Evolutionary conservation across 768 basidiomycete species (phyloP), one percentile per base, ranked within the genome.

Genomic region (Lentinus brumalis): DNA sequence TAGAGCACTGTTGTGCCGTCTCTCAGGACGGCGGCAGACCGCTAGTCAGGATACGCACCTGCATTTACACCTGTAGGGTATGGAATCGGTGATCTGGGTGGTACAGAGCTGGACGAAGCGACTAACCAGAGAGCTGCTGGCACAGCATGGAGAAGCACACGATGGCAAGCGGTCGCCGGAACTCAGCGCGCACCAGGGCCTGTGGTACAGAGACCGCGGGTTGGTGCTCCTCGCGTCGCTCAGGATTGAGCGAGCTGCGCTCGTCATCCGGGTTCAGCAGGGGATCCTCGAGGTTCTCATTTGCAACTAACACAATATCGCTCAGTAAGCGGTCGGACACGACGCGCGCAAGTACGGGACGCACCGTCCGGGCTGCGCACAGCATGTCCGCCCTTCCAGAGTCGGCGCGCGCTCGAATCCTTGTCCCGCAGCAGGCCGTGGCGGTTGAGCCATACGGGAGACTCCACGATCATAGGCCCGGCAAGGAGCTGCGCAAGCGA

Each of bases 111-210:
- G 61, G 8, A 5, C 5, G 14, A 67, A 6, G 6, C 21, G 2
- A 26, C 50, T 51, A 70, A 86, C 91, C 91, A 54, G 91, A 94
- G 32, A 92, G 52, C 71, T 94, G 92, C 65, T 94, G 92, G 30
- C 85, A 83, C 18, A 86, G 61, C 91, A 92, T 94, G 1, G 83
- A 85, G 61, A 86, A 82, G 61, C 83, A 83, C 6, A 92, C 80
- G 44, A 87, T 87, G 16, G 83, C 70, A 32, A 94, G 78, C 5
- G 92, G 87, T 58, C 73, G 79, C 45, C 84, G 79, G 31, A 91
- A 74, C 63, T 89, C 87, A 35, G 70, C 76, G 16, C 76, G 65
- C 35, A 60, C 65, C 55, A 69, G 86, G 70, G 88, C 75, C 57
- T 86, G 77, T 0, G 81, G 79, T 30, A 90, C 74, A 42, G 83